Evolutionary conservation across 257 asterid species (phyloP), one percentile per base, ranked within the genome.

Genomic region (Plantago elongata): DNA sequence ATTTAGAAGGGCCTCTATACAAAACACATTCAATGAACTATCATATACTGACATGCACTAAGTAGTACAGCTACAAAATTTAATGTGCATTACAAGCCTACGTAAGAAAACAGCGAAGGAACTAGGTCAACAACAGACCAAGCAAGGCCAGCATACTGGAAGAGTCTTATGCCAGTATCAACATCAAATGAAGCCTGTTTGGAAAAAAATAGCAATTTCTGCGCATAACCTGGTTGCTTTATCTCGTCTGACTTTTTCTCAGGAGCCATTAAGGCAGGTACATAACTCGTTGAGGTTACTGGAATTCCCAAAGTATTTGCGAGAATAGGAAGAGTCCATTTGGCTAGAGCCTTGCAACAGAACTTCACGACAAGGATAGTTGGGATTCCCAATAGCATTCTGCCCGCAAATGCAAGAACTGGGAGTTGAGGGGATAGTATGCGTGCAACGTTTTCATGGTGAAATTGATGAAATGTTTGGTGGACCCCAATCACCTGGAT

Each of bases 121-220:
- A 89, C 99, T 55, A 85, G 97, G 74, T 87, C 99, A 63, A 87
- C 99, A 17, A 87, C 95, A 3, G 95, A 87, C 96, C 97, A 93
- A 12, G 96, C 96, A 65, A 89, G 95, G 60, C 96, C 95, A 69
- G 97, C 77, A 59, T 93, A 93, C 75, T 93, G 99, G 69, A 93
- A 60, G 71, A 93, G 87, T 84, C 97, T 85, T 67, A 89, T 89
- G 74, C 99, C 95, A 7, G 97, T 89, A 75, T 89, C 97, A 34
- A 93, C 87, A 62, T 93, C 96, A 57, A 82, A 87, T 5, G 83
- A 76, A 40, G 80, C 78, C 69, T 87, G 92, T 45, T 62, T 72
- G 52, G 90, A 80, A 75, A 87, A 85, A 68, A 80, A 75, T 17
- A 81, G 71, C 11, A 83, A 50, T 67, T 77, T 92, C 61, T 77